A percentile compares a stretch with the other conserved stretches of the same genome.
These are phyloP conservation scores for Botrytis deweyae DNA, from an alignment of 2,329 filamentous ascomycete genomes.

Conservation along the genomic window DNA sequence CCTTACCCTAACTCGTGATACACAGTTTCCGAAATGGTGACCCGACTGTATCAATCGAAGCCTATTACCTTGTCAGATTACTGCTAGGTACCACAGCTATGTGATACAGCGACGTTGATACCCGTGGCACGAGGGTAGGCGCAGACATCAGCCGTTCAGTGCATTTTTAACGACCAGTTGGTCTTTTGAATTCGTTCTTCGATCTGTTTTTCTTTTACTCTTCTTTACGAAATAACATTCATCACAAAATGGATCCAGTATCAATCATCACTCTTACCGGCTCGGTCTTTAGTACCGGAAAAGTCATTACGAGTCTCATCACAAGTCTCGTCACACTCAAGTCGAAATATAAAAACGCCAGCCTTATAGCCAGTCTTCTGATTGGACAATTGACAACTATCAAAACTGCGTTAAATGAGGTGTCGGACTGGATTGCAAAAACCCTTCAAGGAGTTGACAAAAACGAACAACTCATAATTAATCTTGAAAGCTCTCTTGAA, in stretches of 20 bases:
- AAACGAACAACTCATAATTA: slow-evolving; percentile 3
- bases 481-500: neutral
- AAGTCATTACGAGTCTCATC: neutral
- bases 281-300: neutral
- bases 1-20: neutral
- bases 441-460: neutral
- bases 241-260: neutral
- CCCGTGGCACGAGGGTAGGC: neutral
- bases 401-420: neutral
- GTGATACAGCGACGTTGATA: neutral
- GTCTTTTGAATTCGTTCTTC: neutral
- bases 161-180: neutral
- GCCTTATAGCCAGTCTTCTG: slow-evolving; percentile 1
- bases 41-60: neutral
- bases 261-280: neutral
- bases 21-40: neutral
- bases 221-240: neutral
- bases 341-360: neutral
- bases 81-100: neutral
- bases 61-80: neutral
- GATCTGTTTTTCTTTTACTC: neutral
- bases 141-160: neutral
- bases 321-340: neutral
- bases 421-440: neutral
- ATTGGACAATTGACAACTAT: neutral